These are phyloP conservation scores for Paraphaeosphaeria minitans DNA, from an alignment of 2,329 filamentous ascomycete species.

Conservation along the genomic window DNA sequence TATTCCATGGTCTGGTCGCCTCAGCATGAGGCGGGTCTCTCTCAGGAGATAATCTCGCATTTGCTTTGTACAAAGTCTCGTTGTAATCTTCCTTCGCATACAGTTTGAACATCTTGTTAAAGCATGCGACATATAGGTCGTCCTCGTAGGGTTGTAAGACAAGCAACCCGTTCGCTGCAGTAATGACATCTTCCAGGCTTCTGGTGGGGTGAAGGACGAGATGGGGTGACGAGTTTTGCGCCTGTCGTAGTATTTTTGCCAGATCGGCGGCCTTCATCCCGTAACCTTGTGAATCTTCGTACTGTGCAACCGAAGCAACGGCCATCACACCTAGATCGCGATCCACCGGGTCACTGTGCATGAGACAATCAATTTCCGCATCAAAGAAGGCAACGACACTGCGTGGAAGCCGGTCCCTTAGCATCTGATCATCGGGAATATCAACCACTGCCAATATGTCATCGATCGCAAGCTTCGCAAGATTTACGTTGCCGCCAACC, in stretches of 20 bases:
- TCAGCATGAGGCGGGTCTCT: neutral
- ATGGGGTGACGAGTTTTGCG: neutral
- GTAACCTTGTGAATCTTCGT: neutral
- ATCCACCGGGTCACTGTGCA: neutral
- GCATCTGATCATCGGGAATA: neutral
- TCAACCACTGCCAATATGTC: neutral
- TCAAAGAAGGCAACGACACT: slow-evolving; percentile 5
- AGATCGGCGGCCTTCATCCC: neutral
- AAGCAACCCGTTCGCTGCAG: neutral
- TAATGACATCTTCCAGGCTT: neutral
- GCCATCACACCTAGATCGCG: slow-evolving; percentile 1
- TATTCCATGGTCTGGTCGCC: neutral
- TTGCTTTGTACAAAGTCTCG: neutral
- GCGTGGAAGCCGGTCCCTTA: slow-evolving; percentile 1
- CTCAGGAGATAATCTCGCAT: neutral
- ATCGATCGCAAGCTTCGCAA: neutral
- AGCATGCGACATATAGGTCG: neutral
- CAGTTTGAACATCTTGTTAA: neutral
- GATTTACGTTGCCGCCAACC: neutral
- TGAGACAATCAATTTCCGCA: neutral
- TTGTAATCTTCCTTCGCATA: slow-evolving; percentile 3
- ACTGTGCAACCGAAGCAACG: neutral
- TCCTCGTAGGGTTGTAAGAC: neutral
- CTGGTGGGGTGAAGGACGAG: neutral
- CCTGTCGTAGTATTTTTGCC: neutral